Conservation (phyloP, 768 basidiomycete species). For the Suillus alpinus region DNA sequence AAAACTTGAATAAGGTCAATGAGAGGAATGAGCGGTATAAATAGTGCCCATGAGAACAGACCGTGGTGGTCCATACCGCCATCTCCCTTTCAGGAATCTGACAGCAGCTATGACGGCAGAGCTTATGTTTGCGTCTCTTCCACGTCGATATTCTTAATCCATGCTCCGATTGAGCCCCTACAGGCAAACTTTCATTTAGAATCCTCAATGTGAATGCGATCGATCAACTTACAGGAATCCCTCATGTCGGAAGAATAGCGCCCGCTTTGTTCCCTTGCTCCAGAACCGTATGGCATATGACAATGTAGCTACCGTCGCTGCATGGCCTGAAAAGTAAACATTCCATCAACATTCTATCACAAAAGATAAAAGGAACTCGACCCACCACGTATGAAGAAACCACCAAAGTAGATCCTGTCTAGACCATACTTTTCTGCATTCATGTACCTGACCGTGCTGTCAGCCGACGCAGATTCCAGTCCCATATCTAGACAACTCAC, state of each 20-base stretch:
- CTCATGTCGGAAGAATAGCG: slow-evolving; percentile 95
- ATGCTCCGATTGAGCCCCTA: slow-evolving; percentile 93
- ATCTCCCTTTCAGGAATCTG: background rate
- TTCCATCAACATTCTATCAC: background rate
- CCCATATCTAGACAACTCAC: slow-evolving; percentile 51
- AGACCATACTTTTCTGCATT: slow-evolving; percentile 98
- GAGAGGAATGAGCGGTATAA: slow-evolving; percentile 3
- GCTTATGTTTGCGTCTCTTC: slow-evolving; percentile 21
- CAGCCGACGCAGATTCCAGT: slow-evolving; percentile 7
- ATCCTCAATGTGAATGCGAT: background rate
- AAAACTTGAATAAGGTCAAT: background rate
- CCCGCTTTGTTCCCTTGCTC: slow-evolving; percentile 96
- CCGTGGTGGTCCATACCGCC: background rate
- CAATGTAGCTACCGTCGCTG: slow-evolving; percentile 93
- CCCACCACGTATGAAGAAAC: slow-evolving; percentile 95
- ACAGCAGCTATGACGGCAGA: background rate
- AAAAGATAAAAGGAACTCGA: slow-evolving; percentile 6
- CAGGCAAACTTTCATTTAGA: slow-evolving; percentile 7
- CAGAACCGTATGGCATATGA: slow-evolving; percentile 99
- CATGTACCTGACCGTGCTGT: slow-evolving; percentile 62
- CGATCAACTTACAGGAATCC: slow-evolving; percentile 83
- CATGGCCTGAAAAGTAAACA: slow-evolving; percentile 63
- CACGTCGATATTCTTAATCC: slow-evolving; percentile 92
- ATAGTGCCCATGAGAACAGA: slow-evolving; percentile 4
- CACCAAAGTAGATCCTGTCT: slow-evolving; percentile 97